phyloP scores from a whole-genome alignment of 2,329 filamentous ascomycete genomes.

The Pleurostoma richardsiae region DNA sequence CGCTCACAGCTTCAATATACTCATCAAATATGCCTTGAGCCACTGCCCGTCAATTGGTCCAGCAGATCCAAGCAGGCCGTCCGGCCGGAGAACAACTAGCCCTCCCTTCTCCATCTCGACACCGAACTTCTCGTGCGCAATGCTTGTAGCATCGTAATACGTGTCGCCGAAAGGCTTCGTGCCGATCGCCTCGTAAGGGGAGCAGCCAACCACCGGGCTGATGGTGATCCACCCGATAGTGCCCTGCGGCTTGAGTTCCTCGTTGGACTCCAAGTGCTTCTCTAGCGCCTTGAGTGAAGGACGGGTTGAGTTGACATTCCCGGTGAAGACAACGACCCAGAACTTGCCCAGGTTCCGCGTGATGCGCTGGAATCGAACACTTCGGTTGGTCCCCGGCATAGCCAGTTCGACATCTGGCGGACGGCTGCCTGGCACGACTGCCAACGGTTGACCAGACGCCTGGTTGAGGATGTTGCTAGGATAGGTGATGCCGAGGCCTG shows the following conservation, averaged over 20 bases:
- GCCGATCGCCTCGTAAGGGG: conserved; percentile 38
- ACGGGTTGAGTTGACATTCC: conserved; percentile 19
- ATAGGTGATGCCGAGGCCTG: conserved; percentile 56
- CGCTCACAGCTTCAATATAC: conserved; percentile 4
- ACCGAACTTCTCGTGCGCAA: conserved; percentile 17
- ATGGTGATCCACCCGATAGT: conserved; percentile 39
- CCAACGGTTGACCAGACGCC: conserved; percentile 4
- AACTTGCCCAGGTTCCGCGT: conserved; percentile 36
- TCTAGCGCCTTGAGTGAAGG: conserved; percentile 10
- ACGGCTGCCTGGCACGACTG: conserved; percentile 31
- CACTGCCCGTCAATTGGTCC: conserved; percentile 7
- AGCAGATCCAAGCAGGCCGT: conserved; percentile 13
- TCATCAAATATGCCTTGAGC: conserved; percentile 10
- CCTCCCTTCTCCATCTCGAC: conserved; percentile 14
- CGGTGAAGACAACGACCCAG: conserved; percentile 34
- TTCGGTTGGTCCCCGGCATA: conserved; percentile 37
- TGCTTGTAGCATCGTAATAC: conserved; percentile 38
- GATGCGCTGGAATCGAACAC: conserved; percentile 34
- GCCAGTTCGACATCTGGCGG: conserved; percentile 38
- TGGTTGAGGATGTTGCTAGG: conserved; percentile 39
- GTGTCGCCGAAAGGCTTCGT: conserved; percentile 43
- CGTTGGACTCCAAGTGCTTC: conserved; percentile 3
- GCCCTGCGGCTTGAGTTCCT: conserved; percentile 14
- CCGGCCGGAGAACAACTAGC: conserved; percentile 18
- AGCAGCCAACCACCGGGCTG: conserved; percentile 32